These are phyloP conservation scores for Fraxinus cuspidata DNA, from an alignment of 257 asterid genomes.

Conservation along the genomic window DNA sequence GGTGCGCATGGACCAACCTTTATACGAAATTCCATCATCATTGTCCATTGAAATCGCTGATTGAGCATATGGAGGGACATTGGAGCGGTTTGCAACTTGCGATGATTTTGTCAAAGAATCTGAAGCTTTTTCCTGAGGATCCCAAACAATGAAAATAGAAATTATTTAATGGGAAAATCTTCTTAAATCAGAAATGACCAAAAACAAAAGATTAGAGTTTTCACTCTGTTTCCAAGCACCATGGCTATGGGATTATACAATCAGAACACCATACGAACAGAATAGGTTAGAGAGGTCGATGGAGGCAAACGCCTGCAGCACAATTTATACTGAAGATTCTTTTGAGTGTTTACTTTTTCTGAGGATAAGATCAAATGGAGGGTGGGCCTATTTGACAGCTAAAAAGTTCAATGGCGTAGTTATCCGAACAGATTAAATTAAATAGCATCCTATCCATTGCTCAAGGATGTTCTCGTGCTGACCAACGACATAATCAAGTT, in stretches of 20 bases:
- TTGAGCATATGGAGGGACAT: conserved; percentile 72
- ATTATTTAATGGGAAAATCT: conserved; percentile 20
- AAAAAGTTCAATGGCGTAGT: no score
- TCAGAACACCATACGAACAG: not conserved
- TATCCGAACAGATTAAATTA: not conserved
- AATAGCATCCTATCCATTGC: not conserved
- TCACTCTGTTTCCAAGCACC: conserved; percentile 2
- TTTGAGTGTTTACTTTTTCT: not conserved
- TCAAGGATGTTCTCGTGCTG: not conserved
- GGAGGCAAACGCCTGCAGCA: not conserved
- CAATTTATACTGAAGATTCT: not conserved
- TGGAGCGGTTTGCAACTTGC: conserved; percentile 58
- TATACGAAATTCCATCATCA: conserved; percentile 82
- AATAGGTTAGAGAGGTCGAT: not conserved
- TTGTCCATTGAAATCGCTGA: conserved; percentile 62
- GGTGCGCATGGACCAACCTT: conserved; percentile 39
- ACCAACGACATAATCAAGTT: not conserved
- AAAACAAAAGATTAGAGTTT: not conserved
- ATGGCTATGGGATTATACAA: not conserved
- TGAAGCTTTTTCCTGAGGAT: conserved; percentile 67
- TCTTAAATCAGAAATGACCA: not conserved
- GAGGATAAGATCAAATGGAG: not conserved
- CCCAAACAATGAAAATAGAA: conserved; percentile 13
- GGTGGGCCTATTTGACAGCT: no score
- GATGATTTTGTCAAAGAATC: conserved; percentile 71